A percentile compares a stretch with the other conserved stretches of the same genome.
Conservation (phyloP, 2,329 filamentous ascomycete species). For the Sclerotiophoma versabilis region DNA sequence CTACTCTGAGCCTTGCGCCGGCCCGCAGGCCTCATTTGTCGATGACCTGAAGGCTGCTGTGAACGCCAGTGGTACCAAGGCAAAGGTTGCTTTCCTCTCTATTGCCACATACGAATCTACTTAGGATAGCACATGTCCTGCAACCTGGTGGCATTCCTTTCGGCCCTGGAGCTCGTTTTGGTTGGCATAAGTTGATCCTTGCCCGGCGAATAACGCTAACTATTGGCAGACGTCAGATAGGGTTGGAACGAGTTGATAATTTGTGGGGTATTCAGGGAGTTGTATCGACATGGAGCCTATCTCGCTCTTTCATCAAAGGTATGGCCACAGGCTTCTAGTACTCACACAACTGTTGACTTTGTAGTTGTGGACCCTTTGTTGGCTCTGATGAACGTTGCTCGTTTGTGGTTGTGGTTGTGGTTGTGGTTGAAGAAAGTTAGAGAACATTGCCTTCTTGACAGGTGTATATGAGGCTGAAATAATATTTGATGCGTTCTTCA, state of each 20-base stretch:
- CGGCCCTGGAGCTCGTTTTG: neutral
- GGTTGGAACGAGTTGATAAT: no score
- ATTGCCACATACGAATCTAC: neutral
- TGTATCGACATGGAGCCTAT: neutral
- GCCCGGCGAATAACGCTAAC: neutral
- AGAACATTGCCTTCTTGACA: neutral
- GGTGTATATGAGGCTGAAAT: neutral
- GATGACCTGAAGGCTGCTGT: constrained; percentile 25
- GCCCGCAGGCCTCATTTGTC: constrained; percentile 22
- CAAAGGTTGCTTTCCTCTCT: neutral
- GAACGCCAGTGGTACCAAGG: neutral
- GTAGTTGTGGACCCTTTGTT: neutral
- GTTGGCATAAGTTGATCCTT: no score
- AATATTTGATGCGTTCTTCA: no score
- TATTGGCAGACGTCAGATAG: no score
- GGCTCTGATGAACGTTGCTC: neutral
- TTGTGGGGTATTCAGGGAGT: neutral
- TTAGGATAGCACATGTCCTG: neutral
- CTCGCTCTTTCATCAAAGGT: neutral
- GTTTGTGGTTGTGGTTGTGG: neutral
- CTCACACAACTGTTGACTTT: neutral
- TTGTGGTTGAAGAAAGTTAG: neutral
- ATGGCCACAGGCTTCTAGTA: neutral
- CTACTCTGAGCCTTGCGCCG: constrained; percentile 11
- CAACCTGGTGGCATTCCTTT: no score